Base-by-base conservation (phyloP, 1,139 yeast species). In the Candida neerlandica region DNA sequence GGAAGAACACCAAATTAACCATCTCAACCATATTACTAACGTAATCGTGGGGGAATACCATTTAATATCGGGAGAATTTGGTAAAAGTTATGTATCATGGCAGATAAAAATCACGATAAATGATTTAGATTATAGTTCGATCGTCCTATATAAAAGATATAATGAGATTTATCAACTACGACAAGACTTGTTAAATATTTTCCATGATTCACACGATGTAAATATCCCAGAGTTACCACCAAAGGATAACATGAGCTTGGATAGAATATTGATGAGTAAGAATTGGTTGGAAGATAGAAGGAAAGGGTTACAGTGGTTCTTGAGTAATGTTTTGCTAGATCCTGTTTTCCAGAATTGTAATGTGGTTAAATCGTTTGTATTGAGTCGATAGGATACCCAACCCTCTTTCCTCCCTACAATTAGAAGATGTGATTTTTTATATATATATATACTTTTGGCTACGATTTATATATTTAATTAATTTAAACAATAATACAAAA, bases 291-390 rank as follows among this genome's bases (percentile, higher is more conserved):
- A 80, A 52, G 71, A 71, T 29, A 67, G 96, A 41, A 67, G 91
- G 11, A 75, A 78, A 47, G 90, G 94, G 0, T 69, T 89, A 18
- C 95, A 88, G 60, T 89, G 85, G 78, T 89, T 89, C 65, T 62
- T 86, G 59, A 80, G 82, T 53, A 83, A 85, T 55, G 81, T 87
- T 4, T 63, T 89, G 35, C 69, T 89, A 58, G 85, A 88, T 58
- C 94, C 95, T 0, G 69, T 70, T 7, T 71, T 81, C 55, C 79
- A 81, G 53, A 70, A 73, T 47, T 67, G 79, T 23, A 62, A 62
- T 1, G 70, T 75, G 10, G 82, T 86, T 10, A 78, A 77, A 55
- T 64, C 68, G 38, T 86, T 86, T 65, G 78, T 85, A 9, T 54
- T 70, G 41, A 45, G 46, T 40, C 45, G 37, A 27, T 14, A 15